These are phyloP conservation scores for Neonectria sp. DNA, from an alignment of 2,329 filamentous ascomycete genomes.

Conservation along the genomic window DNA sequence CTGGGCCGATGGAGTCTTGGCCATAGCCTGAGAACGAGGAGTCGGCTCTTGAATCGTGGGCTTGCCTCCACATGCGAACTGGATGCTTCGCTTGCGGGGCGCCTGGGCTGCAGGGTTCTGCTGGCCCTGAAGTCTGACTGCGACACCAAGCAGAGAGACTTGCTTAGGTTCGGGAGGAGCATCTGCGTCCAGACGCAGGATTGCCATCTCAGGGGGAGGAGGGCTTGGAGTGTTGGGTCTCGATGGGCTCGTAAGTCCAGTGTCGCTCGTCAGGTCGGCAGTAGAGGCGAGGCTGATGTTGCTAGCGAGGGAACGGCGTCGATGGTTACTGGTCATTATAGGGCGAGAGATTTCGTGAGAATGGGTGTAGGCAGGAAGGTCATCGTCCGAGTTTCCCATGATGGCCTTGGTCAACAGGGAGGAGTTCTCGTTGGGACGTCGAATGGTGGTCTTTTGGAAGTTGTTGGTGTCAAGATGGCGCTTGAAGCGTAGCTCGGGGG, in stretches of 20 bases:
- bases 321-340: constrained; percentile 54
- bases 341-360: constrained; percentile 43
- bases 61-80: constrained; percentile 86
- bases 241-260: constrained; percentile 90
- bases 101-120: constrained; percentile 59
- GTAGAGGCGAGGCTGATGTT: constrained; percentile 87
- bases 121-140: constrained; percentile 38
- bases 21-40: constrained; percentile 52
- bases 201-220: constrained; percentile 75
- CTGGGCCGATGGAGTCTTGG: constrained; percentile 53
- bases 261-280: constrained; percentile 94
- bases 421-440: constrained; percentile 71
- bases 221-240: constrained; percentile 91
- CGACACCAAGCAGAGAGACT: constrained; percentile 43
- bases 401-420: constrained; percentile 92
- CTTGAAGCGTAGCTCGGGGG: constrained; percentile 74
- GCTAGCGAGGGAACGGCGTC: constrained; percentile 80
- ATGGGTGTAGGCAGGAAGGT: constrained; percentile 57
- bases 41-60: constrained; percentile 63
- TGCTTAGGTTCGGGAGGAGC: constrained; percentile 46
- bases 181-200: constrained; percentile 58
- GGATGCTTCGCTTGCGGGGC: constrained; percentile 87
- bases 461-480: constrained; percentile 49
- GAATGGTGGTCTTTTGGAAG: constrained; percentile 65
- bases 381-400: constrained; percentile 75